Base-by-base conservation (phyloP, 2,329 filamentous ascomycete species). In the Cordyceps cicadae region DNA sequence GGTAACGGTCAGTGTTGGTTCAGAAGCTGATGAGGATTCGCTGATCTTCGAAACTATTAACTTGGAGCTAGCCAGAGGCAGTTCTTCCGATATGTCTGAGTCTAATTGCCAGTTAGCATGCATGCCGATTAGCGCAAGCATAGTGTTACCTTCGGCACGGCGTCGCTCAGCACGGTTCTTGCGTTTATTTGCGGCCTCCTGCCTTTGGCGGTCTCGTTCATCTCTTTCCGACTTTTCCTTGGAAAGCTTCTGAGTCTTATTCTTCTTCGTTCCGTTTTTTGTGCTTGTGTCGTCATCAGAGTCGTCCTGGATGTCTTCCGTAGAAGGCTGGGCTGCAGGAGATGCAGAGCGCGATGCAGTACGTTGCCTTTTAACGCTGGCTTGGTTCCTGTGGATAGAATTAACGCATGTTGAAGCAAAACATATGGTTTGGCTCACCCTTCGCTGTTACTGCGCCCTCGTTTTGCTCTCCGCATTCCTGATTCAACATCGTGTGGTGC, bases 371-470 rank as follows among this genome's bases (percentile, higher is more conserved):
- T 97, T 97, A 54, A 84, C 75, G 63, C 80, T 84, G 64, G 87
- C 82, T 62, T 83, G 85, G 70, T 87, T 87, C 66, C 91, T 96
- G 67, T 9, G 12, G 63, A 29, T 3, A 65, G 55, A 61, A 61
- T 66, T 56, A 68, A 59, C 32, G 61, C 66, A 61, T 43, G 48
- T 64, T 58, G 11, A 55, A 68, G 67, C 68, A 61, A 57, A 61
- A 34, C 62, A 53, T 61, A 67, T 63, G 58, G 61, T 51, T 43
- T 53, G 34, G 85, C 91, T 75, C 81, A 97, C 93, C 96, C 90
- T 82, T 97, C 92, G 70, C 91, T 96, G 63, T 94, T 91, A 69
- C 94, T 96, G 64, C 93, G 85, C 63, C 87, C 87, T 69, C 94
- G 82, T 77, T 99, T 99, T 26, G 85, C 81, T 69, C 89, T 85